A percentile compares a stretch with the other conserved stretches of the same genome.
Conservation (phyloP, 2,329 filamentous ascomycete genomes). For the Herpotrichia juniperi region DNA sequence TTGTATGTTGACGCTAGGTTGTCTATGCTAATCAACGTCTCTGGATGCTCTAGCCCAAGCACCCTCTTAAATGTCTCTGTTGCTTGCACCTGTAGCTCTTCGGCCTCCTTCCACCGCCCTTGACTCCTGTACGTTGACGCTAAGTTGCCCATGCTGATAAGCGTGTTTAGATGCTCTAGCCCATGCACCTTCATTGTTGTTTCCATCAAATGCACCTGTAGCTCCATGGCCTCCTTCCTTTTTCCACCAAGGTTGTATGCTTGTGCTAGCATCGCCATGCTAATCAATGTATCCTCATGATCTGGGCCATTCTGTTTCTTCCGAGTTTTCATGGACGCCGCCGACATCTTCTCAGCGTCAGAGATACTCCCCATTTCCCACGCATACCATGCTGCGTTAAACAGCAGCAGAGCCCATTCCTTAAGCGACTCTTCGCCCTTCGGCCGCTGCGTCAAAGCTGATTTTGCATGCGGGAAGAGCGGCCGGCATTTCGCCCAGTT, state of each 20-base stretch:
- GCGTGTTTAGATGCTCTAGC: too few relatives aligned
- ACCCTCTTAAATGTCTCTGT: too few relatives aligned
- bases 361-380: background rate
- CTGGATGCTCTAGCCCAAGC: too few relatives aligned
- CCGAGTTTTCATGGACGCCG: background rate
- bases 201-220: too few relatives aligned
- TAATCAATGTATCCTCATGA: slow-evolving; percentile 2
- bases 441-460: slow-evolving; percentile 4
- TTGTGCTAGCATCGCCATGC: background rate
- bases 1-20: too few relatives aligned
- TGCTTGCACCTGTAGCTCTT: too few relatives aligned
- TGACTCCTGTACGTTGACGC: too few relatives aligned
- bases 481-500: slow-evolving; percentile 31
- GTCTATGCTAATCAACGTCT: too few relatives aligned
- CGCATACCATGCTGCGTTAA: slow-evolving; percentile 8
- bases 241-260: background rate
- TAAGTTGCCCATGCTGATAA: too few relatives aligned
- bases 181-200: too few relatives aligned
- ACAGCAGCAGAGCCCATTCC: slow-evolving; percentile 6
- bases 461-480: slow-evolving; percentile 36
- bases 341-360: slow-evolving; percentile 2
- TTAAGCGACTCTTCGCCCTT: background rate
- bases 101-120: too few relatives aligned
- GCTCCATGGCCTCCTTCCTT: too few relatives aligned
- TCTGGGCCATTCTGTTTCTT: background rate